These are phyloP conservation scores for Kuraishia piskuri DNA, from an alignment of 805 yeast genomes.

Conservation along the genomic window DNA sequence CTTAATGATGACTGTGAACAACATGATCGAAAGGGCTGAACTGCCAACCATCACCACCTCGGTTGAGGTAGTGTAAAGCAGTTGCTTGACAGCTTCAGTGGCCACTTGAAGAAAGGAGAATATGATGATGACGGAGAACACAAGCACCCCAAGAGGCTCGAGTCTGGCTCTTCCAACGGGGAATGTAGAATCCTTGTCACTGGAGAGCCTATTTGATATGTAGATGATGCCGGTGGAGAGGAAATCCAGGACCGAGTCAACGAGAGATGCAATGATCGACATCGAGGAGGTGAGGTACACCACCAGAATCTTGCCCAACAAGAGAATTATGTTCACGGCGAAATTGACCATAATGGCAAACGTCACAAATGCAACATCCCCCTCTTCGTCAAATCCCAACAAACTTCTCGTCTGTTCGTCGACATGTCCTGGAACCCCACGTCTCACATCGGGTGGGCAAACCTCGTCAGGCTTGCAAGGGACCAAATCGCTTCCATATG, in stretches of 20 bases:
- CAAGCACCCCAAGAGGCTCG: constrained; percentile 72
- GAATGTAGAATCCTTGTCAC: constrained; percentile 27
- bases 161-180: constrained; percentile 69
- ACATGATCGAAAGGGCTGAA: constrained; percentile 53
- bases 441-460: constrained; percentile 10
- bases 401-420: constrained; percentile 49
- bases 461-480: constrained; percentile 7
- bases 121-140: constrained; percentile 64
- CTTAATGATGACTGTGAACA: constrained; percentile 51
- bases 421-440: constrained; percentile 53
- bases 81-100: constrained; percentile 45
- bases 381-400: constrained; percentile 38
- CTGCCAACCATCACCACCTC: constrained; percentile 37
- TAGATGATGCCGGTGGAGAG: constrained; percentile 68
- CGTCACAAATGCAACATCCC: constrained; percentile 33
- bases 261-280: constrained; percentile 69
- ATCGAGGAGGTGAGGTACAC: constrained; percentile 60
- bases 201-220: constrained; percentile 44
- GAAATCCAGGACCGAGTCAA: constrained; percentile 69
- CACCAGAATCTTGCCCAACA: constrained; percentile 53
- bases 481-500: constrained; percentile 36
- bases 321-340: constrained; percentile 45
- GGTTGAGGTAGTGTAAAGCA: constrained; percentile 29
- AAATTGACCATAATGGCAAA: constrained; percentile 61
- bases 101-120: constrained; percentile 68